Conservation (phyloP, 2,329 filamentous ascomycete genomes). For the Parastagonospora nodorum region DNA sequence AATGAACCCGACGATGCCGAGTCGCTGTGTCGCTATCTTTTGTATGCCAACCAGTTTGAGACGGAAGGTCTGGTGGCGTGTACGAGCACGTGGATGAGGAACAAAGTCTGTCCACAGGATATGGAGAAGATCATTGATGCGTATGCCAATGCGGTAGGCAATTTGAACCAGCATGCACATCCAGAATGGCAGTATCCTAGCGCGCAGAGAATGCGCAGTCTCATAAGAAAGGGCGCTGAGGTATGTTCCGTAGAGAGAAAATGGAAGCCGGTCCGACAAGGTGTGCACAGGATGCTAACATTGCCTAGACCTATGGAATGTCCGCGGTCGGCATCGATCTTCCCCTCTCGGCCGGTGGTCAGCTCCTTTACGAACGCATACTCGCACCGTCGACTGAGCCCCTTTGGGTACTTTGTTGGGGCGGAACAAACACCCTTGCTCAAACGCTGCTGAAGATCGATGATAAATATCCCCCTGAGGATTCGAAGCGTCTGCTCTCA, state of each 20-base stretch:
- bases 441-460: conserved; percentile 53
- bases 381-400: conserved; percentile 47
- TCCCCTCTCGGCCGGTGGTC: conserved; percentile 50
- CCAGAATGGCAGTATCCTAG: conserved; percentile 30
- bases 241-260: conserved; percentile 12
- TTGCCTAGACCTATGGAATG: conserved; percentile 45
- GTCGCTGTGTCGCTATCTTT: conserved; percentile 44
- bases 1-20: conserved; percentile 49
- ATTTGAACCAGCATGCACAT: too few relatives aligned
- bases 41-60: conserved; percentile 47
- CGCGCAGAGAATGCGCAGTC: conserved; percentile 26
- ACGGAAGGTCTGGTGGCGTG: conserved; percentile 47
- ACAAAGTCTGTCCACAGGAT: conserved; percentile 38
- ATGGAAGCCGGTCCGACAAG: too few relatives aligned
- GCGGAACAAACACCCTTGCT: conserved; percentile 59
- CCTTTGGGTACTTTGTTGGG: conserved; percentile 61
- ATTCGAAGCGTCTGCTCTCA: conserved; percentile 38
- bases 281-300: background rate
- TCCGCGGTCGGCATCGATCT: conserved; percentile 35
- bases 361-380: conserved; percentile 53
- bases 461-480: conserved; percentile 36
- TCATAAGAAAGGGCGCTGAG: conserved; percentile 39
- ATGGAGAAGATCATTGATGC: conserved; percentile 44
- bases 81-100: conserved; percentile 48
- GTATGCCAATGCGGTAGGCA: conserved; percentile 31